phyloP scores from a whole-genome alignment of 2,329 filamentous ascomycete genomes.

The Microthyrium microscopicum region DNA sequence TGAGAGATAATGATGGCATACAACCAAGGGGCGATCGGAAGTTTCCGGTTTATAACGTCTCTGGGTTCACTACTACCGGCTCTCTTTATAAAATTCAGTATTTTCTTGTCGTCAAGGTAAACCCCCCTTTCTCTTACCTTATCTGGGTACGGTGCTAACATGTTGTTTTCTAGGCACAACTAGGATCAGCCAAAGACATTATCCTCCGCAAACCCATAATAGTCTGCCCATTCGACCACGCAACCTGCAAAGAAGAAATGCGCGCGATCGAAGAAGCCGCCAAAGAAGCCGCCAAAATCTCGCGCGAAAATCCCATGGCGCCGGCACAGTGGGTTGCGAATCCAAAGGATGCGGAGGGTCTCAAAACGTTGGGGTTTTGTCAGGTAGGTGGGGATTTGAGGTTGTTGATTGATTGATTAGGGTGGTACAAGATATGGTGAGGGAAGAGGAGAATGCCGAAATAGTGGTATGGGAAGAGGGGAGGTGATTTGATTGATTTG shows the following conservation, averaged over 20 bases:
- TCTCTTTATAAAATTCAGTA: slow-evolving; percentile 98
- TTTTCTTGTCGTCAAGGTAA: slow-evolving; percentile 82
- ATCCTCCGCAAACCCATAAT: slow-evolving; percentile 81
- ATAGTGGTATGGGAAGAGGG: no score
- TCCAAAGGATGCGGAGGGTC: slow-evolving; percentile 51
- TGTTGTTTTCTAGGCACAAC: slow-evolving; percentile 51
- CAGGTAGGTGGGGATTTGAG: slow-evolving; percentile 46
- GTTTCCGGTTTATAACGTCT: slow-evolving; percentile 78
- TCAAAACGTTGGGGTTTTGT: slow-evolving; percentile 43
- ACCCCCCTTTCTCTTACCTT: slow-evolving; percentile 11
- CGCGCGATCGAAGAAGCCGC: slow-evolving; percentile 93
- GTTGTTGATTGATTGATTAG: slow-evolving; percentile 51
- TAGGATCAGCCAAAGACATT: slow-evolving; percentile 80
- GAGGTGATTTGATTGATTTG: no score
- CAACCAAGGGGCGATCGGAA: slow-evolving; percentile 69
- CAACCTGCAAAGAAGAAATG: slow-evolving; percentile 96
- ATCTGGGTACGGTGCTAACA: slow-evolving; percentile 9
- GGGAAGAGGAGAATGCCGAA: no score
- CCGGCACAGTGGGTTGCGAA: slow-evolving; percentile 70
- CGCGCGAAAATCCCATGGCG: slow-evolving; percentile 83
- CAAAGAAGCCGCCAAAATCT: slow-evolving; percentile 76
- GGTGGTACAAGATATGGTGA: no score
- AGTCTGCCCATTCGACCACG: slow-evolving; percentile 87
- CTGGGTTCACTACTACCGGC: slow-evolving; percentile 83
- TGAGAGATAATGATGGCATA: slow-evolving; percentile 74